Conservation (phyloP, 1,284 basidiomycete species). For the Stygiomarasmius scandens region DNA sequence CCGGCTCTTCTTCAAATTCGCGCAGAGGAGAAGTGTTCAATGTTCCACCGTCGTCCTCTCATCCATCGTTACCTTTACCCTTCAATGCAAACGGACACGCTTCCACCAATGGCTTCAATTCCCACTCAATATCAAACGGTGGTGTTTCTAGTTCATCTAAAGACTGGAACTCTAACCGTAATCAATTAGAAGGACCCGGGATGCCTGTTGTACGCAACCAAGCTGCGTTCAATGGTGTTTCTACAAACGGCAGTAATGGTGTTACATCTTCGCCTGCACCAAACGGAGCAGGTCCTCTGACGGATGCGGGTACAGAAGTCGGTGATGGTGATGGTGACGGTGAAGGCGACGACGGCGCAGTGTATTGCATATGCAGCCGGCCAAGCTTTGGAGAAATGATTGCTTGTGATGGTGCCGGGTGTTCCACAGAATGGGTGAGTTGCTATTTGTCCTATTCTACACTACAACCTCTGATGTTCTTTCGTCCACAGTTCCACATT, state of each 20-base stretch:
- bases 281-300: not conserved
- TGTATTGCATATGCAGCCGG: slow-evolving; percentile 89
- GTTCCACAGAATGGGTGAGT: slow-evolving; percentile 94
- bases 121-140: slow-evolving; percentile 26
- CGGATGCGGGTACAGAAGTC: slow-evolving; percentile 29
- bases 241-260: not conserved
- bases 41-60: slow-evolving; percentile 28
- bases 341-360: slow-evolving; percentile 70
- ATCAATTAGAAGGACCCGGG: slow-evolving; percentile 73
- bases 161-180: slow-evolving; percentile 48
- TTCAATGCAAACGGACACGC: slow-evolving; percentile 30
- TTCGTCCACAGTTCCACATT: slow-evolving; percentile 77
- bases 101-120: slow-evolving; percentile 32
- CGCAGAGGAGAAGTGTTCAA: slow-evolving; percentile 20
- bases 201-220: slow-evolving; percentile 60
- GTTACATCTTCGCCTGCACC: not conserved
- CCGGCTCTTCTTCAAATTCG: slow-evolving; percentile 6
- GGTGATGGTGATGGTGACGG: slow-evolving; percentile 46
- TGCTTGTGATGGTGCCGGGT: slow-evolving; percentile 89
- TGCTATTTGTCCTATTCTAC: slow-evolving; percentile 10
- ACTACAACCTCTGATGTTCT: slow-evolving; percentile 14
- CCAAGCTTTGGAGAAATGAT: slow-evolving; percentile 97
- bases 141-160: slow-evolving; percentile 16
- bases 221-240: slow-evolving; percentile 11
- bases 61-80: slow-evolving; percentile 31